Evolutionary conservation across 257 asterid genomes (phyloP).

Genomic region (Asclepias syriaca): DNA sequence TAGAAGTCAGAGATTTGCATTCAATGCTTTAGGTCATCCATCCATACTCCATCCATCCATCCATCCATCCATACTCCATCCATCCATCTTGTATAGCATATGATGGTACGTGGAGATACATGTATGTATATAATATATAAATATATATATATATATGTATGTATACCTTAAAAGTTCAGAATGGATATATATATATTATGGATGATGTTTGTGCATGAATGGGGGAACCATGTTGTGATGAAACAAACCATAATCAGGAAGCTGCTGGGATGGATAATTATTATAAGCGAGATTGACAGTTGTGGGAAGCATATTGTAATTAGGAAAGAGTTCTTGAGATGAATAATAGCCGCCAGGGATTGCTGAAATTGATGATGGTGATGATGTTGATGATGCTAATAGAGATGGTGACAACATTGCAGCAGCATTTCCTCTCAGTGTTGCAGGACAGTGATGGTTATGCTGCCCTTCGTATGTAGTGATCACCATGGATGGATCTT

Average conservation of each 20-base stretch:
- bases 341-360: constrained; percentile 11
- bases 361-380: too few relatives aligned
- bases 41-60: constrained; percentile 7
- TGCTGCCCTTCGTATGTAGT: constrained; percentile 92
- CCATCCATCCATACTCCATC: too few relatives aligned
- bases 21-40: constrained; percentile 13
- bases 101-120: not conserved
- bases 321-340: constrained; percentile 26
- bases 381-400: constrained; percentile 20
- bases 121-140: not conserved
- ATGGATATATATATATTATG: constrained; percentile 2
- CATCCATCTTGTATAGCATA: not conserved
- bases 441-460: constrained; percentile 78
- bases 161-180: not conserved
- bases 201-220: constrained; percentile 21
- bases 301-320: constrained; percentile 23
- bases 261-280: constrained; percentile 16
- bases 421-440: constrained; percentile 53
- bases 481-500: constrained; percentile 73
- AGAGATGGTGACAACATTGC: constrained; percentile 43
- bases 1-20: constrained; percentile 17
- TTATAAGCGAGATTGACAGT: constrained; percentile 13
- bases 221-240: constrained; percentile 17
- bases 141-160: not conserved
- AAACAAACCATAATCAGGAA: constrained; percentile 15